Percentiles rank a stretch among this genome's conserved stretches.
These are phyloP conservation scores for Suillus brevipes DNA, from an alignment of 768 basidiomycete species.

Conservation along the genomic window DNA sequence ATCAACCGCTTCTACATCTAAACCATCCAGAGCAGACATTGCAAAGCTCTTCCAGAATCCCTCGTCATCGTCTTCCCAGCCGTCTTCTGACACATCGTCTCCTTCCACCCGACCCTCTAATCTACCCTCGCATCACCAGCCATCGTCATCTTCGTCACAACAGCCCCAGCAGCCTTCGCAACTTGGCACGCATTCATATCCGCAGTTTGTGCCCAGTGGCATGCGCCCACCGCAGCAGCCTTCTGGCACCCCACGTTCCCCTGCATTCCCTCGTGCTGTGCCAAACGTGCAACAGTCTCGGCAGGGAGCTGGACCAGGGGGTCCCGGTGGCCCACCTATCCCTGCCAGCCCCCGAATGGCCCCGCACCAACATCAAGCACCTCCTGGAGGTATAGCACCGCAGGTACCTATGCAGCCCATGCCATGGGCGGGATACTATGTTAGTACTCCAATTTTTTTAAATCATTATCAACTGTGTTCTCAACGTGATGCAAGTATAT, in stretches of 20 bases:
- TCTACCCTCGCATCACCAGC: slow-evolving; percentile 51
- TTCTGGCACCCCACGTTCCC: slow-evolving; percentile 62
- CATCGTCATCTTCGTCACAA: slow-evolving; percentile 34
- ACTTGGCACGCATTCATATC: slow-evolving; percentile 44
- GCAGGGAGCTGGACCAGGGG: slow-evolving; percentile 48
- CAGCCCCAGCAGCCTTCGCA: slow-evolving; percentile 37
- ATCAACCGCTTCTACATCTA: slow-evolving; percentile 30
- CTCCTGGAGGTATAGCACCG: slow-evolving; percentile 52
- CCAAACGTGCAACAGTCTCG: slow-evolving; percentile 55
- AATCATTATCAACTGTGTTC: slow-evolving; percentile 1
- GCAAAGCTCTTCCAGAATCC: slow-evolving; percentile 42
- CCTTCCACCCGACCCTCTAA: slow-evolving; percentile 55
- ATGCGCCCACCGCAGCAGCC: slow-evolving; percentile 45
- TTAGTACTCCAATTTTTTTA: slow-evolving; percentile 36
- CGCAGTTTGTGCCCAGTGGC: slow-evolving; percentile 48
- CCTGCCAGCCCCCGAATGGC: slow-evolving; percentile 68
- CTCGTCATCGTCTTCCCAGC: slow-evolving; percentile 43
- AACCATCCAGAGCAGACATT: slow-evolving; percentile 40
- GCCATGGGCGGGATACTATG: slow-evolving; percentile 55
- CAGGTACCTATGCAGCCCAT: slow-evolving; percentile 41
- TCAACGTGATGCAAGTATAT: slow-evolving; percentile 36
- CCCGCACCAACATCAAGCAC: slow-evolving; percentile 55
- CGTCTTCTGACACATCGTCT: slow-evolving; percentile 56
- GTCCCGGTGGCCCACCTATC: slow-evolving; percentile 52
- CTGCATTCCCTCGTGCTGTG: slow-evolving; percentile 60